Conservation (phyloP, 2,329 filamentous ascomycete species). For the Lojkania enalia region DNA sequence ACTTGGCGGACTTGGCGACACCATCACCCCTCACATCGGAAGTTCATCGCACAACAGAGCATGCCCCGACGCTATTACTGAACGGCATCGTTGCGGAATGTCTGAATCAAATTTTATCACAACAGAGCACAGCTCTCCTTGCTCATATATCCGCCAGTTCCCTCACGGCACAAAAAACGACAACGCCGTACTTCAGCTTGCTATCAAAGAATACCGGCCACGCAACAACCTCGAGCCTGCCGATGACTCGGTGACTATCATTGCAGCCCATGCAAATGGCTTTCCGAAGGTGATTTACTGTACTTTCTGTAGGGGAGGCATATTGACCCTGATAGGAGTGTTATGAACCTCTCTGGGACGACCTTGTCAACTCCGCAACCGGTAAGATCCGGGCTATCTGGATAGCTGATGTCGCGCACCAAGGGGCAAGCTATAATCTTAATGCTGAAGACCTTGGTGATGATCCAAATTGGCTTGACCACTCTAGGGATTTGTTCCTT, state of each 20-base stretch:
- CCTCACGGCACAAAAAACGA: slow-evolving; percentile 17
- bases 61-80: too few relatives aligned
- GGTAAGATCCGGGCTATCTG: slow-evolving; percentile 18
- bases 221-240: not conserved
- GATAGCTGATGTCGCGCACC: slow-evolving; percentile 22
- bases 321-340: slow-evolving; percentile 14
- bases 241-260: slow-evolving; percentile 18
- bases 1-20: too few relatives aligned
- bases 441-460: slow-evolving; percentile 19
- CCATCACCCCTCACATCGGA: too few relatives aligned
- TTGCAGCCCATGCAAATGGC: slow-evolving; percentile 23
- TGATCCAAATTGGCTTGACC: slow-evolving; percentile 23
- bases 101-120: slow-evolving; percentile 15
- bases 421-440: slow-evolving; percentile 19
- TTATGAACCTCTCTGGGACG: slow-evolving; percentile 25
- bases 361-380: slow-evolving; percentile 12
- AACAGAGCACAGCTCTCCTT: slow-evolving; percentile 22
- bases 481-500: slow-evolving; percentile 22
- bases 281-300: slow-evolving; percentile 18
- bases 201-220: slow-evolving; percentile 25
- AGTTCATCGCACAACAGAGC: too few relatives aligned
- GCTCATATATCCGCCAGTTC: slow-evolving; percentile 22
- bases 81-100: too few relatives aligned
- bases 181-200: slow-evolving; percentile 16
- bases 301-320: not conserved